phyloP scores from a whole-genome alignment of 257 asterid species.

The Vinca minor region DNA sequence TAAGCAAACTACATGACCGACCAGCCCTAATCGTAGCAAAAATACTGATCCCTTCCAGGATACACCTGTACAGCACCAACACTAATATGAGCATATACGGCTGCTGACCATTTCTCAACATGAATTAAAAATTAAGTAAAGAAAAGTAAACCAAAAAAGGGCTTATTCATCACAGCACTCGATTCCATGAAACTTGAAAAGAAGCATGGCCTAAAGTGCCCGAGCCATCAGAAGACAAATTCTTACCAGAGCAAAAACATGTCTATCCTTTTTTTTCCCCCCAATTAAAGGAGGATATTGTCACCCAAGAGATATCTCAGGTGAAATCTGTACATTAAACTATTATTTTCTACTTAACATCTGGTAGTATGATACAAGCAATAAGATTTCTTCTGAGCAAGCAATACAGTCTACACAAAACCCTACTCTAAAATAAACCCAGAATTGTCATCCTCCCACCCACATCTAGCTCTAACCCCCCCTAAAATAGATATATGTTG shows the following conservation, averaged over 20 bases:
- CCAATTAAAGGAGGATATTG: not conserved
- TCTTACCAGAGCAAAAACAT: not conserved
- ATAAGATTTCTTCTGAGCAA: conserved; percentile 8
- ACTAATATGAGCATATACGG: no score
- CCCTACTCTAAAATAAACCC: conserved; percentile 6
- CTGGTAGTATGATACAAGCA: conserved; percentile 19
- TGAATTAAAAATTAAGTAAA: no score
- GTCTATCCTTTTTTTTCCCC: not conserved
- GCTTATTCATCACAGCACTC: no score
- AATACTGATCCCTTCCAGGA: no score
- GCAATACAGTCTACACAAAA: conserved; percentile 15
- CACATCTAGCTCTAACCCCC: conserved; percentile 9
- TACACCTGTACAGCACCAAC: no score
- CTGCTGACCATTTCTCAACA: no score
- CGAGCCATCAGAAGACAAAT: no score
- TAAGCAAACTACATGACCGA: no score
- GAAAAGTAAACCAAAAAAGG: no score
- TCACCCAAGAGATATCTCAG: no score
- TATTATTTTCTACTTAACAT: not conserved
- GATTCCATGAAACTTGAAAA: not conserved
- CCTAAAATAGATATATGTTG: conserved; percentile 13
- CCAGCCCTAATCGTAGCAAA: no score
- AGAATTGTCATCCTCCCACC: conserved; percentile 2
- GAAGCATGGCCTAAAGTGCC: not conserved
- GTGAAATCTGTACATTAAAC: conserved; percentile 20